Percentiles rank a stretch among this genome's conserved stretches.
Conservation (phyloP, 805 yeast species). For the Lipomyces yamadae region DNA sequence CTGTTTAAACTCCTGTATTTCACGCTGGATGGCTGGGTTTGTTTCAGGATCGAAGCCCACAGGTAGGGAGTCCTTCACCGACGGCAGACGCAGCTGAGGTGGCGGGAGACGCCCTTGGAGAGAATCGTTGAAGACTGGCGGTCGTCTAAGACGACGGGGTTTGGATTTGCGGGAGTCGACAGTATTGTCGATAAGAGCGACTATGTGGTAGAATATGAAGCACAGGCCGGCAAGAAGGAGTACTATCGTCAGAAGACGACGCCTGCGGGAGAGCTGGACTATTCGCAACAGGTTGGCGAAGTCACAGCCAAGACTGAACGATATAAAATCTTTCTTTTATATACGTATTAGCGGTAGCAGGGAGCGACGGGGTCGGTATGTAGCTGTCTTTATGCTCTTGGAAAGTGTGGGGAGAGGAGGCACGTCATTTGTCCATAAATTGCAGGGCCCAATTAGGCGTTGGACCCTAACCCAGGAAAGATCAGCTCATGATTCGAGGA, state of each 20-base stretch:
- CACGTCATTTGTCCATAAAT: too few species aligned
- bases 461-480: too few species aligned
- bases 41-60: constrained; percentile 9
- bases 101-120: not conserved
- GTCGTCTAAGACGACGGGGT: not conserved
- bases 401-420: too few species aligned
- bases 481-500: too few species aligned
- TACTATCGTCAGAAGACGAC: constrained; percentile 1
- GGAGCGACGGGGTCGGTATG: too few species aligned
- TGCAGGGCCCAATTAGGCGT: too few species aligned
- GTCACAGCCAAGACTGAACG: not conserved
- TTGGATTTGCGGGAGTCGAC: not conserved
- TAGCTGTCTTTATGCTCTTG: too few species aligned
- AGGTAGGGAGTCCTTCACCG: constrained; percentile 16
- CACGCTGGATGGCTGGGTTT: constrained; percentile 1
- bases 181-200: not conserved
- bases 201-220: not conserved
- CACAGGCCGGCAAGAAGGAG: not conserved
- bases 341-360: too few species aligned
- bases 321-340: not conserved
- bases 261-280: not conserved
- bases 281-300: not conserved
- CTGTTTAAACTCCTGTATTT: constrained; percentile 5
- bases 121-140: not conserved
- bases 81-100: constrained; percentile 19